These are phyloP conservation scores for Heliamphora pulchella DNA, from an alignment of 179 eudicot species.

Conservation along the genomic window DNA sequence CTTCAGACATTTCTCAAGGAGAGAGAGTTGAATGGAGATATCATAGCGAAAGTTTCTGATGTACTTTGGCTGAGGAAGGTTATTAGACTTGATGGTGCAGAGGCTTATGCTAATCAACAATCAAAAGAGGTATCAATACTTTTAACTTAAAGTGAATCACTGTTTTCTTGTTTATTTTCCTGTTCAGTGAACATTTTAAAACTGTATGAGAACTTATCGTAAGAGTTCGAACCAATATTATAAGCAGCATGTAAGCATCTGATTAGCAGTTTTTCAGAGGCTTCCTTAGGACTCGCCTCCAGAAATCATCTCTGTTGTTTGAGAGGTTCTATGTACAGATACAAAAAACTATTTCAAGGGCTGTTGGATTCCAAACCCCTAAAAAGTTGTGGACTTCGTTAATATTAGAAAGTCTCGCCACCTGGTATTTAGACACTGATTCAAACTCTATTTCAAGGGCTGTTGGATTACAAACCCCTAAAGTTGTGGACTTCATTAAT, in stretches of 20 bases:
- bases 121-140: constrained; percentile 39
- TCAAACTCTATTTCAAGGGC: not conserved
- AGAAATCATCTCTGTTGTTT: not conserved
- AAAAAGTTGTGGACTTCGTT: not conserved
- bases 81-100: constrained; percentile 22
- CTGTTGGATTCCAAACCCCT: not conserved
- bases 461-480: not conserved
- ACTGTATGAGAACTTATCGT: not conserved
- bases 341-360: not conserved
- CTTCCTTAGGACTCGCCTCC: not conserved
- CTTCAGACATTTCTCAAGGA: constrained; percentile 58
- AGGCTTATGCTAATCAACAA: constrained; percentile 25
- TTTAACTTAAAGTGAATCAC: not conserved
- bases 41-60: constrained; percentile 60
- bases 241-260: not conserved
- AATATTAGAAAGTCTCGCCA: not conserved
- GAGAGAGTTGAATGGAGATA: constrained; percentile 68
- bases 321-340: not conserved
- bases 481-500: not conserved
- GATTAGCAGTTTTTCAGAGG: not conserved
- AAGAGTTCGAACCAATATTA: not conserved
- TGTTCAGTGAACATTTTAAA: not conserved
- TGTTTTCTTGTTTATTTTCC: not conserved
- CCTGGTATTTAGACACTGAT: not conserved
- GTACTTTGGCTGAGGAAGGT: constrained; percentile 44